A percentile compares a stretch with the other conserved stretches of the same genome.
phyloP scores from a whole-genome alignment of 805 yeast genomes.

The Gaillardinia entomophila region DNA sequence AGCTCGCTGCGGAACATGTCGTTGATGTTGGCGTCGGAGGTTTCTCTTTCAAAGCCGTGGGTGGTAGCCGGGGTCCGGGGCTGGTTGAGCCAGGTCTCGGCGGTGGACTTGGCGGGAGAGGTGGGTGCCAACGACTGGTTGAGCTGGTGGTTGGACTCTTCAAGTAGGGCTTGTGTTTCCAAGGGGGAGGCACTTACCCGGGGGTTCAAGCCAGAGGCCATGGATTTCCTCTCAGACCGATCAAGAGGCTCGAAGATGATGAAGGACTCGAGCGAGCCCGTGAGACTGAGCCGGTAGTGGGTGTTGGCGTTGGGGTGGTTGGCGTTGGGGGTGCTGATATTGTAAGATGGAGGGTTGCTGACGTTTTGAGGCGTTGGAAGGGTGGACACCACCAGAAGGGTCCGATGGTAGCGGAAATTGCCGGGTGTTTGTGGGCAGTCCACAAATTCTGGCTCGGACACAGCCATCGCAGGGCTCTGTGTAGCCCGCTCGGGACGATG shows the following conservation, averaged over 20 bases:
- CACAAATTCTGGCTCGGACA: background rate
- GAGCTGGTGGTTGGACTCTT: background rate
- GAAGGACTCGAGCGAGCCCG: too few relatives aligned
- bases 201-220: constrained; percentile 1
- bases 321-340: too few relatives aligned
- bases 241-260: too few relatives aligned
- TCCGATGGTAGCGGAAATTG: background rate
- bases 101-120: background rate
- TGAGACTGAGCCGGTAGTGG: too few relatives aligned
- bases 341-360: too few relatives aligned
- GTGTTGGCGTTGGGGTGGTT: too few relatives aligned
- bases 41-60: background rate
- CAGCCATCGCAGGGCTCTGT: constrained; percentile 3
- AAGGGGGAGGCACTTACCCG: constrained; percentile 2
- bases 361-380: background rate
- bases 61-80: background rate
- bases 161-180: background rate
- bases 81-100: background rate
- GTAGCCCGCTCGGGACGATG: background rate
- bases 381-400: background rate
- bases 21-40: background rate
- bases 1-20: constrained; percentile 16
- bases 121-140: background rate
- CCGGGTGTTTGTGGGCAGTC: background rate
- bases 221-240: too few relatives aligned